These are phyloP conservation scores for Raffaelea ambrosiae DNA, from an alignment of 2,329 filamentous ascomycete genomes.

Conservation along the genomic window DNA sequence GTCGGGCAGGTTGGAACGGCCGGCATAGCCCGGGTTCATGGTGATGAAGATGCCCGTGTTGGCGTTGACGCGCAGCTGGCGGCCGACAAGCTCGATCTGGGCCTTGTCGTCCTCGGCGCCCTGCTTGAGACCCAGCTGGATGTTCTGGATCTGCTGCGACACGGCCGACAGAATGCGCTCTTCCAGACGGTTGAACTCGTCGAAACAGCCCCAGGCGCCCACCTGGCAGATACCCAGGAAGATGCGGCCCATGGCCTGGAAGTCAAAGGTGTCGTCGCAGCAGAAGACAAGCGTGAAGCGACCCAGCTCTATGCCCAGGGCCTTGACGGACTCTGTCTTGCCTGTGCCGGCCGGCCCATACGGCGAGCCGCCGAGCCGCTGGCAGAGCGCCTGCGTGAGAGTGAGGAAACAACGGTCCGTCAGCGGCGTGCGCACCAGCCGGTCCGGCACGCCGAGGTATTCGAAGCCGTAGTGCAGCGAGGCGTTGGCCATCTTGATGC, in stretches of 20 bases:
- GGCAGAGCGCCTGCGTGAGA: constrained; percentile 88
- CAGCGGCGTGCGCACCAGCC: constrained; percentile 90
- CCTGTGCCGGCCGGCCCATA: constrained; percentile 97
- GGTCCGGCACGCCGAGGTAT: constrained; percentile 91
- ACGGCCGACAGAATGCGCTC: constrained; percentile 96
- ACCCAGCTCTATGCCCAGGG: constrained; percentile 89
- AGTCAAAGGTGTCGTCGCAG: constrained; percentile 99
- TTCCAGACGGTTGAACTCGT: constrained; percentile 98
- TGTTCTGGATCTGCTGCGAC: constrained; percentile 98
- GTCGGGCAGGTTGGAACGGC: constrained; percentile 93
- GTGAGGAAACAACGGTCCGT: constrained; percentile 98
- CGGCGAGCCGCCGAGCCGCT: constrained; percentile 90
- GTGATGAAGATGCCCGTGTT: constrained; percentile 99
- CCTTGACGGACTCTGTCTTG: constrained; percentile 99
- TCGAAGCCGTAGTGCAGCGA: constrained; percentile 95
- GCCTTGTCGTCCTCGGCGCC: constrained; percentile 71
- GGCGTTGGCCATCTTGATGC: constrained; percentile 95
- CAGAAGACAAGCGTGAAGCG: constrained; percentile 98
- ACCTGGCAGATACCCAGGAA: constrained; percentile 99
- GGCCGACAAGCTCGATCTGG: constrained; percentile 89
- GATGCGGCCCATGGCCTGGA: constrained; percentile 98
- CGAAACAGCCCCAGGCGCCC: constrained; percentile 98
- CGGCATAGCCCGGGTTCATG: constrained; percentile 99
- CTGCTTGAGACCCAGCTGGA: constrained; percentile 89
- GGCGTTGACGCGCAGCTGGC: constrained; percentile 78